Evolutionary conservation across 2,329 filamentous ascomycete genomes (phyloP), one percentile per base, ranked within the genome.

Genomic region (Daldinia sp.): DNA sequence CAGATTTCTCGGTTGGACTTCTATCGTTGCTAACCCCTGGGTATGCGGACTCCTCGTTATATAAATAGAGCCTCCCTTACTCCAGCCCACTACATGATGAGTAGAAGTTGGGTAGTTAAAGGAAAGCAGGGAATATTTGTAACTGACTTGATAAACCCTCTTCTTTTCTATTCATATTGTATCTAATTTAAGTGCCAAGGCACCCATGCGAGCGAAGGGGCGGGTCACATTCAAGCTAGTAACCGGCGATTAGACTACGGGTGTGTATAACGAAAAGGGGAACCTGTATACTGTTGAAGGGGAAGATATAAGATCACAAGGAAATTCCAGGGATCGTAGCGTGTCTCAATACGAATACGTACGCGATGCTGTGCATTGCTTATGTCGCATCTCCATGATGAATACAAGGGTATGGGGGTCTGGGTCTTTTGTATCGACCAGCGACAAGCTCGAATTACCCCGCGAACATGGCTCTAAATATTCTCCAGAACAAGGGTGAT

Each of bases 321-420:
- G 18, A 48, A 26, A 23, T 46, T 46, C 20, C 23, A 48, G 23
- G 44, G 23, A 18, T 39, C 7, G 37, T 28, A 26, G 44, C 23
- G 23, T 3, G 44, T 48, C 44, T 15, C 26, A 0, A 50, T 50
- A 50, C 46, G 46, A 50, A 50, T 50, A 50, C 46, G 46, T 50
- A 50, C 46, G 46, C 46, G 46, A 50, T 30, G 26, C 12, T 30
- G 46, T 26, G 30, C 30, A 28, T 28, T 28, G 20, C 2, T 26
- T 12, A 46, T 13, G 15, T 18, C 12, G 39, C 39, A 41, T 41
- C 39, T 18, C 39, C n/a, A n/a, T n/a, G 39, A 4, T 41, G 5
- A 41, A 41, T 13, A 18, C 39, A n/a, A 37, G 35, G 35, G 35
- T 13, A 41, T 6, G 15, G 13, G 35, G 6, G 6, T 18, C 4